Evolutionary conservation across 1,284 basidiomycete genomes (phyloP), one percentile per base, ranked within the genome.

Genomic region (Takashimella koratensis): DNA sequence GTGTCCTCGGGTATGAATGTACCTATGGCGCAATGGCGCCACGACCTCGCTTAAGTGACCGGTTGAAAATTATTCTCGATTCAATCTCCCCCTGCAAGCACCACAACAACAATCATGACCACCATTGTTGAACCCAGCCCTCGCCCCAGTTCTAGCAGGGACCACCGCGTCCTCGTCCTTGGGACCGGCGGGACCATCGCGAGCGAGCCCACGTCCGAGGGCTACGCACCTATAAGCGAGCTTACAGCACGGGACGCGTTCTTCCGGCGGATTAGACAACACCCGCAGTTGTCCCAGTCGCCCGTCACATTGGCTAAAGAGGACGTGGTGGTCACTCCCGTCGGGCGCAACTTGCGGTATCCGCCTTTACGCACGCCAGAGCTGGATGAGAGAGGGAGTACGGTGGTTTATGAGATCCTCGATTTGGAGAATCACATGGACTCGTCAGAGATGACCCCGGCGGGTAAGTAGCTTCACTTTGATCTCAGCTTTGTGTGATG

Each of bases 171-270:
- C 12, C 58, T 73, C 46, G 59, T 73, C 16, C 66, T 74, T 43
- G 72, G 71, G 20, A 74, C 72, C 20, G 72, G 72, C 8, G 72
- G 72, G 6, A 74, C 72, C 8, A 74, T 74, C 20, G 72, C 72
- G 16, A 61, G 55, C 23, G 72, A 74, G 52, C 67, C 64, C 23
- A 73, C 72, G 0, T 45, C 53, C 6, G 60, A 65, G 45, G 72
- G 72, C 2, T 67, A 65, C 42, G 62, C 65, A 21, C 71, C 71
- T n/a, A 45, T 52, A n/a, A 48, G 46, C 12, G 58, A 74, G 67
- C 67, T 65, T n/a, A 52, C 23, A 53, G 56, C 56, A 27, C 59
- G 66, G 42, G 67, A 70, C 51, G 52, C 58, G 6, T 74, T 74
- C 56, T 74, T 64, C 59, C 63, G 70, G 21, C 61, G 72, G n/a